A percentile compares a stretch with the other conserved stretches of the same genome.
Conservation (phyloP, 1,284 basidiomycete species). For the Thelephora terrestris region DNA sequence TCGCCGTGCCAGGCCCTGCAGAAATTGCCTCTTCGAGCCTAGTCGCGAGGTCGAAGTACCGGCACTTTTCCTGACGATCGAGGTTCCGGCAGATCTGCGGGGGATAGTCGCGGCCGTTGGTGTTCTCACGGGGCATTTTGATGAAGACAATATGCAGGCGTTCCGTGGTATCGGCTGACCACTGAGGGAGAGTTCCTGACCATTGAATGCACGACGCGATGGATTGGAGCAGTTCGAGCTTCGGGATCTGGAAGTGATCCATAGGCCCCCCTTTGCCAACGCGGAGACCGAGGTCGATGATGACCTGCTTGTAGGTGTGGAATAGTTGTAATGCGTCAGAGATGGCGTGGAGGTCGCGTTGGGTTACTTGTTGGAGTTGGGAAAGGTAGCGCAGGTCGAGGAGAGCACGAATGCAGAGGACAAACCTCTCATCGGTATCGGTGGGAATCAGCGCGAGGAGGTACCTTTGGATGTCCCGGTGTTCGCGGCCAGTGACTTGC, state of each 20-base stretch:
- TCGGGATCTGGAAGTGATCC: neutral
- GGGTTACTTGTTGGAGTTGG: neutral
- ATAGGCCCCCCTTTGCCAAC: neutral
- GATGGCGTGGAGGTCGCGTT: neutral
- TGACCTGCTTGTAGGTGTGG: neutral
- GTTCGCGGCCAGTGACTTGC: neutral
- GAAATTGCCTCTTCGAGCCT: no score
- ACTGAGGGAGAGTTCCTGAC: no score
- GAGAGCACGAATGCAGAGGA: neutral
- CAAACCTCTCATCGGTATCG: neutral
- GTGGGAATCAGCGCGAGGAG: neutral
- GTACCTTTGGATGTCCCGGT: slow-evolving; percentile 1
- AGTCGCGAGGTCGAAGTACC: no score
- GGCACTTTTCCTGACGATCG: no score
- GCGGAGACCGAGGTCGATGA: neutral
- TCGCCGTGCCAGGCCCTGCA: no score
- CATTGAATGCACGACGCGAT: no score
- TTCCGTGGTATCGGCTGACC: no score
- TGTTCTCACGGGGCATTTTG: no score
- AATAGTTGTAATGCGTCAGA: neutral
- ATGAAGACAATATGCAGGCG: no score
- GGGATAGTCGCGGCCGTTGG: no score
- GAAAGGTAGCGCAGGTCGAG: neutral
- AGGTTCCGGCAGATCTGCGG: no score
- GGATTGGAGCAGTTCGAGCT: neutral